Percentiles rank a stretch among this genome's conserved stretches.
Evolutionary conservation across 768 basidiomycete species (phyloP).

Genomic region (Agaricus sinodeliciosus): DNA sequence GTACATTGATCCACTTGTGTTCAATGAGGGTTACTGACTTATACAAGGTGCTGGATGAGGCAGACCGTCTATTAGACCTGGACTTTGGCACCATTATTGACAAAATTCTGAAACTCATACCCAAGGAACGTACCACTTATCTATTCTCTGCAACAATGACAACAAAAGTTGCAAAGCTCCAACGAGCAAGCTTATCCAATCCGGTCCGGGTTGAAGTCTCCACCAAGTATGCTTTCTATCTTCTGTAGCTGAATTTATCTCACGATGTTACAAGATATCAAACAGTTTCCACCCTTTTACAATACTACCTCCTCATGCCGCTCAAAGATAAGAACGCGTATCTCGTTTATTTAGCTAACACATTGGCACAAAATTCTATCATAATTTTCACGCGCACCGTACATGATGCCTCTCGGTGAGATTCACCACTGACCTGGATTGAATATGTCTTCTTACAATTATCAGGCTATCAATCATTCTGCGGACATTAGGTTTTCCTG

Average conservation of each 20-base stretch:
- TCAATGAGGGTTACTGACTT: background rate
- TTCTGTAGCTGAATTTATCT: background rate
- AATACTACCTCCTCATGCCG: conserved; percentile 94
- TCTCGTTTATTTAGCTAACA: conserved; percentile 83
- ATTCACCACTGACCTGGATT: background rate
- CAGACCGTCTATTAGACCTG: conserved; percentile 92
- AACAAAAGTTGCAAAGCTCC: conserved; percentile 93
- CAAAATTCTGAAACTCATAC: conserved; percentile 92
- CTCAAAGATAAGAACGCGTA: conserved; percentile 88
- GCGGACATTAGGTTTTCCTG: conserved; percentile 86
- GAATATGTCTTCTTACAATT: background rate
- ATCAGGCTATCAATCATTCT: conserved; percentile 80
- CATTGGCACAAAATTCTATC: conserved; percentile 85
- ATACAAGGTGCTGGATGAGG: conserved; percentile 90
- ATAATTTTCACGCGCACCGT: conserved; percentile 97
- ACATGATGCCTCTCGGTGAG: conserved; percentile 78
- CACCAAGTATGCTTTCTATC: conserved; percentile 58
- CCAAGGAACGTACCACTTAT: conserved; percentile 90
- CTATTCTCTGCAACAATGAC: conserved; percentile 99
- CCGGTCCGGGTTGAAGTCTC: conserved; percentile 94
- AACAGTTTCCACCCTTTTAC: conserved; percentile 90
- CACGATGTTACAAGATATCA: conserved; percentile 62
- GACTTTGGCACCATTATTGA: conserved; percentile 95
- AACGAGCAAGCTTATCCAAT: conserved; percentile 87
- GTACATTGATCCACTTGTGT: conserved; percentile 17